These are phyloP conservation scores for Leccinum variabile DNA, from an alignment of 1,284 basidiomycete species.

Conservation along the genomic window DNA sequence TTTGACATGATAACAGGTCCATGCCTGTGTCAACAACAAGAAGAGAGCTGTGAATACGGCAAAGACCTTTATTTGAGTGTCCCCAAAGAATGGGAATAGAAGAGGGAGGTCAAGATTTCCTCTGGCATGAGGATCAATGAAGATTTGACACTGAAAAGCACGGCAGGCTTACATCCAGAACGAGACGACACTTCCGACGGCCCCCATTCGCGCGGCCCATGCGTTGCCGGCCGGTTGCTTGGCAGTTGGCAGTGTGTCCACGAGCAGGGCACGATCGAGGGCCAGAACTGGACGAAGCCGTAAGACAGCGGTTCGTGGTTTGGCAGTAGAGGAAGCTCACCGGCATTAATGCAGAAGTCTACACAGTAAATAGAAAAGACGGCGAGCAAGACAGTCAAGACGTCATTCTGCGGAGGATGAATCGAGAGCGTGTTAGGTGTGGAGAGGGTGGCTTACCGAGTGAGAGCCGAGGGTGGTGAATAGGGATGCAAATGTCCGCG, in stretches of 20 bases:
- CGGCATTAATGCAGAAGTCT: slow-evolving; percentile 92
- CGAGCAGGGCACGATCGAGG: slow-evolving; percentile 58
- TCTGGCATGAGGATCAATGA: slow-evolving; percentile 34
- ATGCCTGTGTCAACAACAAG: slow-evolving; percentile 51
- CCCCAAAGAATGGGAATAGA: slow-evolving; percentile 70
- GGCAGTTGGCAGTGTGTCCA: slow-evolving; percentile 66
- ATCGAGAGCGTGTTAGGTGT: neutral
- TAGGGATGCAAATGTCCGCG: slow-evolving; percentile 66
- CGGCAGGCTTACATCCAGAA: slow-evolving; percentile 76
- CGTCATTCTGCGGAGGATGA: slow-evolving; percentile 49
- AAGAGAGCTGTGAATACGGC: slow-evolving; percentile 55
- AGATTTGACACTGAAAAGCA: neutral
- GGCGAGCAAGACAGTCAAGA: slow-evolving; percentile 75
- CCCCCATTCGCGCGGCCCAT: slow-evolving; percentile 91
- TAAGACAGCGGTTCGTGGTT: slow-evolving; percentile 1
- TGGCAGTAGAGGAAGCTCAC: slow-evolving; percentile 37
- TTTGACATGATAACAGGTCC: slow-evolving; percentile 67
- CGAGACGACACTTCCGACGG: slow-evolving; percentile 78
- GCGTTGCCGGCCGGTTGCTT: slow-evolving; percentile 89
- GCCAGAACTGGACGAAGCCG: slow-evolving; percentile 60
- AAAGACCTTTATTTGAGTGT: slow-evolving; percentile 78
- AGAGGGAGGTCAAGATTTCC: slow-evolving; percentile 74
- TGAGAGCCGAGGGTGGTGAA: slow-evolving; percentile 47
- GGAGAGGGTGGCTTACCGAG: slow-evolving; percentile 33
- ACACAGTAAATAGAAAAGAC: slow-evolving; percentile 86